Evolutionary conservation across 805 yeast species (phyloP).

Genomic region (Lipomyces yamadae): DNA sequence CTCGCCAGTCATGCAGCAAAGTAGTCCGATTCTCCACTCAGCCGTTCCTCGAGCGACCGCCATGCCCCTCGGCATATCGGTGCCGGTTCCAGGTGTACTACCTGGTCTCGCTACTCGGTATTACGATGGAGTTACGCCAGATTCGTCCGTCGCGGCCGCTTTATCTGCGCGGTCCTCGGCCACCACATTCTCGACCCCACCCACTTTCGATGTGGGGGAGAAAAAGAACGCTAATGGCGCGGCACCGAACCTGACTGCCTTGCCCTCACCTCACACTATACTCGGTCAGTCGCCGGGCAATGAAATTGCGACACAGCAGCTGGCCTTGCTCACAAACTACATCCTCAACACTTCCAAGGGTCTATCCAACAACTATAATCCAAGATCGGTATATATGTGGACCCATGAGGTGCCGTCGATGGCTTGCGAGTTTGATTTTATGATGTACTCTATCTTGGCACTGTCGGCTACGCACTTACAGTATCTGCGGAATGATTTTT

Average conservation of each 20-base stretch:
- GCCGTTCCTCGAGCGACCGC: conserved; percentile 16
- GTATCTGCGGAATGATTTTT: conserved; percentile 29
- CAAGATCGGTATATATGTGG: conserved; percentile 38
- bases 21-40: background rate
- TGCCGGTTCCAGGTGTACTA: conserved; percentile 36
- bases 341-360: conserved; percentile 32
- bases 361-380: conserved; percentile 32
- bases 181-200: conserved; percentile 33
- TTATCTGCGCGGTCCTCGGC: conserved; percentile 36
- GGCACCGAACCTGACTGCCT: conserved; percentile 31
- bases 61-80: conserved; percentile 24
- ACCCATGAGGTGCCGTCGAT: conserved; percentile 36
- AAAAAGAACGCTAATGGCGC: conserved; percentile 28
- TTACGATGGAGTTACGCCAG: conserved; percentile 15
- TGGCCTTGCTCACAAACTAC: conserved; percentile 32
- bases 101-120: conserved; percentile 36
- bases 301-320: conserved; percentile 34
- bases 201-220: conserved; percentile 25
- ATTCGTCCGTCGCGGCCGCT: conserved; percentile 29
- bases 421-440: conserved; percentile 34
- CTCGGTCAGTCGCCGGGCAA: conserved; percentile 23
- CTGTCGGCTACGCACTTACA: conserved; percentile 36
- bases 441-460: conserved; percentile 37
- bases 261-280: conserved; percentile 31
- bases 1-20: conserved; percentile 14